phyloP scores from a whole-genome alignment of 495 filamentous ascomycete genomes.

The Penicillium bovifimosum region DNA sequence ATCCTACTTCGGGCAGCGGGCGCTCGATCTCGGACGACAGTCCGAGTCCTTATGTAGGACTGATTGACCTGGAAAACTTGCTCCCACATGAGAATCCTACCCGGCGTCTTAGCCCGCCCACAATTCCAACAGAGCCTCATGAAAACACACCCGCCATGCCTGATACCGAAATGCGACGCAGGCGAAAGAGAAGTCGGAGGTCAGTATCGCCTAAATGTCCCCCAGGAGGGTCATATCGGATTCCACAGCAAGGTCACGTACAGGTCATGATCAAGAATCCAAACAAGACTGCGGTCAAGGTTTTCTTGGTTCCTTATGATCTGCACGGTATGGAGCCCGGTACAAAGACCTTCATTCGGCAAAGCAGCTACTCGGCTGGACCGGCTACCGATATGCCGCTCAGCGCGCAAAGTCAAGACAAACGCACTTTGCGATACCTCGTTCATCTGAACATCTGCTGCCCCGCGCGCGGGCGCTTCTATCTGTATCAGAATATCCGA shows the following conservation, averaged over 20 bases:
- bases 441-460: slow-evolving; percentile 93
- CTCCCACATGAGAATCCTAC: slow-evolving; percentile 49
- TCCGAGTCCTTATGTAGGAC: slow-evolving; percentile 92
- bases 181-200: slow-evolving; percentile 50
- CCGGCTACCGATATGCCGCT: slow-evolving; percentile 70
- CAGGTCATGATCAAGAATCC: slow-evolving; percentile 97
- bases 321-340: slow-evolving; percentile 91
- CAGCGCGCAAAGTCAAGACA: slow-evolving; percentile 53
- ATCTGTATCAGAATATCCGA: slow-evolving; percentile 83
- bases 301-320: slow-evolving; percentile 94
- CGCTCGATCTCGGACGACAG: slow-evolving; percentile 65
- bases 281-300: slow-evolving; percentile 91
- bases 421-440: slow-evolving; percentile 81
- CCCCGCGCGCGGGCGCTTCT: slow-evolving; percentile 77
- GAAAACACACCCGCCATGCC: slow-evolving; percentile 8
- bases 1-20: slow-evolving; percentile 58
- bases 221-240: slow-evolving; percentile 84
- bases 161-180: slow-evolving; percentile 26
- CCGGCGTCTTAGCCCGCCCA: slow-evolving; percentile 39
- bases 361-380: slow-evolving; percentile 88
- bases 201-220: slow-evolving; percentile 68
- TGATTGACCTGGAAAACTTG: slow-evolving; percentile 83
- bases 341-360: slow-evolving; percentile 93
- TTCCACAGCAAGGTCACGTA: slow-evolving; percentile 90
- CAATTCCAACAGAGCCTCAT: slow-evolving; percentile 37